phyloP scores from a whole-genome alignment of 352 stramenopile species.

The Phytopythium ostracodes region DNA sequence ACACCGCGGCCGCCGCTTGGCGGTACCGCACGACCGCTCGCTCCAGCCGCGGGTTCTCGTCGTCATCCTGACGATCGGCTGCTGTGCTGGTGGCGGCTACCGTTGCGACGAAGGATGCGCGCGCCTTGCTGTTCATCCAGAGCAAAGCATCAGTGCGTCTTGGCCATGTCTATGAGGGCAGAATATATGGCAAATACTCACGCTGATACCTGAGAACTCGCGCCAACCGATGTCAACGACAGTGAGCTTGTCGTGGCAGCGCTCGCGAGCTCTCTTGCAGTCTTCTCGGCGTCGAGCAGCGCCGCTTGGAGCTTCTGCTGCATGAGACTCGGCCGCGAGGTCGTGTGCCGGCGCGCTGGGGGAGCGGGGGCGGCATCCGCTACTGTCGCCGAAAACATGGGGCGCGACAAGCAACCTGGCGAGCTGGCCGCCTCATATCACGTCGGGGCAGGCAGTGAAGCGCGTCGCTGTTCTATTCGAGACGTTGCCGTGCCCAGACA shows the following conservation, averaged over 20 bases:
- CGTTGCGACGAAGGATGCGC: neutral
- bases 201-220: neutral
- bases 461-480: neutral
- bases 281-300: constrained; percentile 49
- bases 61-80: neutral
- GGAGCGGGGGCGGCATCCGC: constrained; percentile 14
- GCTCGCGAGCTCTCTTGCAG: constrained; percentile 22
- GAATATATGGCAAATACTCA: neutral
- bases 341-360: constrained; percentile 11
- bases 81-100: neutral
- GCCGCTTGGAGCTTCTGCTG: constrained; percentile 64
- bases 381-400: constrained; percentile 22
- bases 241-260: constrained; percentile 12
- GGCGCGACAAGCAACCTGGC: constrained; percentile 10
- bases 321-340: constrained; percentile 35
- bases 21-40: constrained; percentile 48
- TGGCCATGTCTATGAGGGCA: neutral
- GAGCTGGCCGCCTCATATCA: constrained; percentile 2
- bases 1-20: constrained; percentile 47
- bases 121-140: neutral
- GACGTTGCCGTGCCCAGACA: neutral
- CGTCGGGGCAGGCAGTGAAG: neutral
- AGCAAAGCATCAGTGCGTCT: neutral
- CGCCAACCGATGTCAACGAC: neutral
- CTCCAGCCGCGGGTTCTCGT: constrained; percentile 8